Conservation (phyloP, 306 rosid species). For the Ormosia semicastrata region DNA sequence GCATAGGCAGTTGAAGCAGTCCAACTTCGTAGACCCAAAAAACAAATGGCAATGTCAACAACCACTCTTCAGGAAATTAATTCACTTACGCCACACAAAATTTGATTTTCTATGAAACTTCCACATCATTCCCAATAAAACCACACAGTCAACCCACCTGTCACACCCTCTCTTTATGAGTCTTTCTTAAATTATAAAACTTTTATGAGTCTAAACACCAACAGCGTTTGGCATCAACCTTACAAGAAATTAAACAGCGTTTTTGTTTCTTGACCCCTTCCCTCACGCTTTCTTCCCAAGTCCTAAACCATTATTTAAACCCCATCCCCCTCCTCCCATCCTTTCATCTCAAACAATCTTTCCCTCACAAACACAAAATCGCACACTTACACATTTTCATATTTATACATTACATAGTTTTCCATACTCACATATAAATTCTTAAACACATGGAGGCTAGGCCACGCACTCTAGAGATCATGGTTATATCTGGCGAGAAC, state of each 20-base stretch:
- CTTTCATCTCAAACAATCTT: background rate
- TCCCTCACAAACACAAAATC: background rate
- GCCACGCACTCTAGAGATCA: conserved; percentile 39
- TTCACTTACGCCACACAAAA: background rate
- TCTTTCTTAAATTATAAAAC: background rate
- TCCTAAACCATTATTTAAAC: background rate
- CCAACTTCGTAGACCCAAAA: background rate
- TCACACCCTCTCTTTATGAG: background rate
- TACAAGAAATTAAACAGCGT: background rate
- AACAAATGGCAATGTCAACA: too few species aligned
- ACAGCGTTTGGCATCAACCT: background rate
- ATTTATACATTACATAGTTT: background rate
- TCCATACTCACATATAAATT: too few species aligned
- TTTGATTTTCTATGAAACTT: background rate
- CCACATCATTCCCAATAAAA: background rate
- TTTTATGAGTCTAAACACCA: background rate
- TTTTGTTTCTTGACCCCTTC: background rate
- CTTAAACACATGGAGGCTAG: background rate
- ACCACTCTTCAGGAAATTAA: background rate
- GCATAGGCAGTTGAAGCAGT: background rate
- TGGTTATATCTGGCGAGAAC: conserved; percentile 42
- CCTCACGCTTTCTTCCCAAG: background rate
- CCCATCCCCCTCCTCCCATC: background rate
- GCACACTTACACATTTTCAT: background rate
- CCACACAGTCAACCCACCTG: background rate